A percentile compares a stretch with the other conserved stretches of the same genome.
Conservation (phyloP, 2,329 filamentous ascomycete genomes). For the Capronia coronata region DNA sequence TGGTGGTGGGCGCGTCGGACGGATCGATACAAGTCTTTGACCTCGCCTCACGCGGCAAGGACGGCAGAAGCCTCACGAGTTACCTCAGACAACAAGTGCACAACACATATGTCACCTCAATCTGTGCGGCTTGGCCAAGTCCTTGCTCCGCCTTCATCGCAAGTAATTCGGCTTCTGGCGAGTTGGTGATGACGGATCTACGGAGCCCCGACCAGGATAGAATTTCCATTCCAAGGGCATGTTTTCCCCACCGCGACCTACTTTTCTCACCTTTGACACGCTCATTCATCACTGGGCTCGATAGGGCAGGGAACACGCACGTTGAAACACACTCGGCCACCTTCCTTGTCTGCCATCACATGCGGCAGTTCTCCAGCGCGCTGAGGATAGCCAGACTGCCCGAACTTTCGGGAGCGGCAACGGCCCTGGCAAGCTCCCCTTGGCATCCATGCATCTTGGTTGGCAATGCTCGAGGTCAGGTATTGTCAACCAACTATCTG, state of each 20-base stretch:
- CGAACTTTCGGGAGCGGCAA: slow-evolving; percentile 32
- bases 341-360: slow-evolving; percentile 22
- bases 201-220: slow-evolving; percentile 33
- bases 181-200: slow-evolving; percentile 50
- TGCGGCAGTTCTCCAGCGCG: slow-evolving; percentile 31
- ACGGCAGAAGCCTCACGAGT: slow-evolving; percentile 15
- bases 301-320: slow-evolving; percentile 17
- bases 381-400: slow-evolving; percentile 45
- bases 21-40: slow-evolving; percentile 53
- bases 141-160: slow-evolving; percentile 47
- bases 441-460: slow-evolving; percentile 51
- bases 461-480: slow-evolving; percentile 48
- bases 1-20: slow-evolving; percentile 52
- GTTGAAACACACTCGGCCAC: slow-evolving; percentile 12
- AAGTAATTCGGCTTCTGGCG: slow-evolving; percentile 50
- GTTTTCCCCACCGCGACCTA: slow-evolving; percentile 45
- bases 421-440: slow-evolving; percentile 32
- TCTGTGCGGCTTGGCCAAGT: slow-evolving; percentile 48
- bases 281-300: slow-evolving; percentile 38
- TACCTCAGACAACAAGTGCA: slow-evolving; percentile 29
- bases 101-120: slow-evolving; percentile 43
- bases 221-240: slow-evolving; percentile 25
- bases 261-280: slow-evolving; percentile 53
- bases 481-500: slow-evolving; percentile 48
- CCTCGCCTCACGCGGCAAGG: slow-evolving; percentile 21